Base-by-base conservation (phyloP, 2,329 filamentous ascomycete genomes). In the Ophiostoma ulmi region DNA sequence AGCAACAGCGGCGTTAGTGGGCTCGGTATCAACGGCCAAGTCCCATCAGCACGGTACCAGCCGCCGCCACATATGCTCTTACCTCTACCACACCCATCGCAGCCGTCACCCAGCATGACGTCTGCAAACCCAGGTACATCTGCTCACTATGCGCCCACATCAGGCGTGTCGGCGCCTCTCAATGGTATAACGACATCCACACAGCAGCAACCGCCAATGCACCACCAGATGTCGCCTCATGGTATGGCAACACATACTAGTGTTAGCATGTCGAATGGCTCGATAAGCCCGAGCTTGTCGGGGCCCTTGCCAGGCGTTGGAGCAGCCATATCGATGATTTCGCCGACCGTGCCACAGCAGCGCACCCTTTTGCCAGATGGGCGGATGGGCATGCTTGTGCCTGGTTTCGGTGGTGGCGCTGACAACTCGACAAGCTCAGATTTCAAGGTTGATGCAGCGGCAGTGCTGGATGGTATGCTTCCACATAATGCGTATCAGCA, bases 11-110 rank as follows among this genome's bases (percentile, higher is more conserved):
- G 64, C 6, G 67, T 48, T 11, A 22, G 4, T 26, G 61, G 61
- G 1, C 55, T 61, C n/a, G 65, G 64, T 17, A 22, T 36, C 61
- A 39, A 35, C 58, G 69, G 73, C 48, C 72, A 72, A 48, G 69
- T 67, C 65, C 68, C 58, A 35, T 63, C 58, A 36, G 14, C 26
- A 35, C 58, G 58, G 35, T 14, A 22, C 36, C 63, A 41, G 63
- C 63, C 63, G 36, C 63, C 63, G 35, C 10, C 20, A 20, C 63
- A 22, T 13, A 67, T 73, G 63, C 72, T 69, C 6, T 70, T 74
- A 10, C 74, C 74, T 8, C 71, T 68, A 4, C 74, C 73, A 5
- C 63, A 39, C 20, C 63, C 63, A 7, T 14, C 71, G 1, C 35
- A 39, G 36, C 63, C 63, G 36, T 39, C 63, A 36, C 36, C n/a